phyloP scores from a whole-genome alignment of 1,284 basidiomycete species.

The Mycena sp. region DNA sequence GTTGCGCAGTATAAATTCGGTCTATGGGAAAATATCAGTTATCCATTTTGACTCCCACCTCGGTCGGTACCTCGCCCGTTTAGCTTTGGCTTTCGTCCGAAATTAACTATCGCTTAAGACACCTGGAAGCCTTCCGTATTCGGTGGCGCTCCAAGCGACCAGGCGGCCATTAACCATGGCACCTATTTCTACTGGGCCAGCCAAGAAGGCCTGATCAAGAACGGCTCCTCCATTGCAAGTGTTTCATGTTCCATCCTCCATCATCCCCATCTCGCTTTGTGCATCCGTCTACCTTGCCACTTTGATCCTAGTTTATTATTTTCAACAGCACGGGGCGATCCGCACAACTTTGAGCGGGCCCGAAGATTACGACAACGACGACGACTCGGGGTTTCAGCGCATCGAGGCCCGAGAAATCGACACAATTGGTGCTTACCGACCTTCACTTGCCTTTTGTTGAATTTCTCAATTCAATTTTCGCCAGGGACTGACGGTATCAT shows the following conservation, averaged over 20 bases:
- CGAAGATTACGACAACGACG: conserved; percentile 76
- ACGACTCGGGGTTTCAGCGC: conserved; percentile 51
- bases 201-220: conserved; percentile 67
- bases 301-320: conserved; percentile 78
- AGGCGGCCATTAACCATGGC: conserved; percentile 67
- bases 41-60: conserved; percentile 85
- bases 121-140: conserved; percentile 81
- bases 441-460: neutral
- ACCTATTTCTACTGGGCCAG: conserved; percentile 70
- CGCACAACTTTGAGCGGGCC: conserved; percentile 77
- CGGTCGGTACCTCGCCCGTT: conserved; percentile 39
- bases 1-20: conserved; percentile 64
- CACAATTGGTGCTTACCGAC: conserved; percentile 61
- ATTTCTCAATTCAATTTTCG: neutral
- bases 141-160: conserved; percentile 74
- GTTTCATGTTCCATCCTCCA: conserved; percentile 40
- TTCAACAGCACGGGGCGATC: conserved; percentile 78
- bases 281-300: conserved; percentile 39
- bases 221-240: conserved; percentile 86
- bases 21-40: conserved; percentile 76
- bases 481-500: conserved; percentile 33
- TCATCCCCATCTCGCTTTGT: conserved; percentile 27
- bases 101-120: conserved; percentile 47
- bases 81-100: conserved; percentile 2
- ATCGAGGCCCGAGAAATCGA: conserved; percentile 84